Evolutionary conservation across 345 rosid species (phyloP).

Genomic region (Eutrema heterophyllum): DNA sequence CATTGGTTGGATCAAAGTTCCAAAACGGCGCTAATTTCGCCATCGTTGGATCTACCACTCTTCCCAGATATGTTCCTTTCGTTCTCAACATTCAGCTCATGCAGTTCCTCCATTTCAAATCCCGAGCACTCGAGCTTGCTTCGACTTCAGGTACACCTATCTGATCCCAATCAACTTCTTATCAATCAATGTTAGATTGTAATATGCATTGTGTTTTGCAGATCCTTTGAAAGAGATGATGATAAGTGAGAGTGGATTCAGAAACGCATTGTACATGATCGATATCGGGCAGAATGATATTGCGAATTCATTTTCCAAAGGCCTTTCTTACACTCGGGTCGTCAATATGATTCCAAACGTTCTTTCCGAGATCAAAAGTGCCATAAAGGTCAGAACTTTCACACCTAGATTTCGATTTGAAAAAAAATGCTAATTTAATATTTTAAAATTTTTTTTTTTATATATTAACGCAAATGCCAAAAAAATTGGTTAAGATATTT

Average conservation of each 20-base stretch:
- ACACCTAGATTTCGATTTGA: neutral
- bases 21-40: constrained; percentile 74
- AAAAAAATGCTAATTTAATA: neutral
- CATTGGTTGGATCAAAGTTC: constrained; percentile 57
- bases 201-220: constrained; percentile 8
- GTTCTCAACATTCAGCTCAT: constrained; percentile 69
- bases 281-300: constrained; percentile 89
- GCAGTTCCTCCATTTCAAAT: constrained; percentile 84
- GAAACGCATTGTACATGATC: constrained; percentile 67
- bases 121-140: constrained; percentile 56
- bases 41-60: constrained; percentile 70
- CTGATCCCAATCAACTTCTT: neutral
- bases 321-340: constrained; percentile 45
- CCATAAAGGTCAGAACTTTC: constrained; percentile 45
- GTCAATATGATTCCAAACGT: constrained; percentile 47
- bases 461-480: neutral
- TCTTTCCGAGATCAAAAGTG: constrained; percentile 52
- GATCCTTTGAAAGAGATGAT: constrained; percentile 37
- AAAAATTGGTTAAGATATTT: too few species aligned
- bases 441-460: too few species aligned
- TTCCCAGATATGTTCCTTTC: constrained; percentile 71
- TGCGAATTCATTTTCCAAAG: constrained; percentile 63
- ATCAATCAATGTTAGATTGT: neutral
- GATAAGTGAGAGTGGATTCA: constrained; percentile 47
- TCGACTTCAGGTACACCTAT: constrained; percentile 29